phyloP scores from a whole-genome alignment of 2,329 filamentous ascomycete species.

The Aspergillus transmontanensis region DNA sequence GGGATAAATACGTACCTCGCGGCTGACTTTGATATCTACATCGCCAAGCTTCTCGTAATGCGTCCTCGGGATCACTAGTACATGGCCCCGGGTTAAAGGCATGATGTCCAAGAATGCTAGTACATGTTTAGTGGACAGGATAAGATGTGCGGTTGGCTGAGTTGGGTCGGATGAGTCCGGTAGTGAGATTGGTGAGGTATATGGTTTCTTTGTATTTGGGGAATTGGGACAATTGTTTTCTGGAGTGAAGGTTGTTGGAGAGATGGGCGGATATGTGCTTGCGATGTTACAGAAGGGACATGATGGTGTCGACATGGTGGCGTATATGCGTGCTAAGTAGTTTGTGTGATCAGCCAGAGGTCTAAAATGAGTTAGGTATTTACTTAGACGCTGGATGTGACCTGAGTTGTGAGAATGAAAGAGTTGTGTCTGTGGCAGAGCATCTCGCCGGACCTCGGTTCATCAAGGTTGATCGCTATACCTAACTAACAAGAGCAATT shows the following conservation, averaged over 20 bases:
- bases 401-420: not conserved
- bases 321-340: not conserved
- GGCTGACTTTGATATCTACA: conserved; percentile 63
- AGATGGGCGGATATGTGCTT: conserved; percentile 48
- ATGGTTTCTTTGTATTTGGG: not conserved
- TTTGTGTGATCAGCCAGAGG: not conserved
- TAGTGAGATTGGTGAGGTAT: conserved; percentile 24
- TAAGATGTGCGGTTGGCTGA: conserved; percentile 51
- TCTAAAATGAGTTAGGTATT: not conserved
- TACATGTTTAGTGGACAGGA: conserved; percentile 75
- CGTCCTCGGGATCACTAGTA: conserved; percentile 75
- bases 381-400: not conserved
- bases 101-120: conserved; percentile 93
- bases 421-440: not conserved
- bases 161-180: conserved; percentile 15
- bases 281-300: conserved; percentile 65
- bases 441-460: conserved; percentile 5
- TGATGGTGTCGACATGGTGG: conserved; percentile 17
- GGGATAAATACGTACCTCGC: conserved; percentile 58
- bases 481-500: not conserved
- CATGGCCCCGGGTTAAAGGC: conserved; percentile 79
- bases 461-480: not conserved
- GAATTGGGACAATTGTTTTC: not conserved
- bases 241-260: conserved; percentile 25
- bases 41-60: conserved; percentile 81